phyloP scores from a whole-genome alignment of 306 rosid genomes.

The Corylus avellana region DNA sequence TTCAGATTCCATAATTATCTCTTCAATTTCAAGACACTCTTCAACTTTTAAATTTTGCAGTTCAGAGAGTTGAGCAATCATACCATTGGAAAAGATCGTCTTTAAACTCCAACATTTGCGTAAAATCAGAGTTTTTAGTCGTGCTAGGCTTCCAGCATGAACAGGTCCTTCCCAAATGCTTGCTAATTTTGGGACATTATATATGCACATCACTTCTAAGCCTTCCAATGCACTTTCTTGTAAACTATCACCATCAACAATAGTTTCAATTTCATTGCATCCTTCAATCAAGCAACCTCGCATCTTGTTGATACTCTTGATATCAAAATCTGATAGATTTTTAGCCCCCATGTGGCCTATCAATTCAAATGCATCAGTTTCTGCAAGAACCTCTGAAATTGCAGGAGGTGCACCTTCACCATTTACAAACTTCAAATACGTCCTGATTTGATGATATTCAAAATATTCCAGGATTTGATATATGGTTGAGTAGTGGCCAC shows the following conservation, averaged over 20 bases:
- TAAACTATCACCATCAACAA: neutral
- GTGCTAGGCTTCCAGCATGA: conserved; percentile 17
- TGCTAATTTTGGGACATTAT: conserved; percentile 2
- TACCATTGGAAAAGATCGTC: no score
- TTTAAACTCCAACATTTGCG: no score
- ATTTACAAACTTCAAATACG: conserved; percentile 18
- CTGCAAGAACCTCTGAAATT: no score
- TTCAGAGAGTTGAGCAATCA: no score
- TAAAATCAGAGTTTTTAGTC: neutral
- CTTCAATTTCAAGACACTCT: conserved; percentile 30
- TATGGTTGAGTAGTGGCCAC: no score
- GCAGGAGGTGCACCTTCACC: no score
- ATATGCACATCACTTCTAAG: conserved; percentile 26
- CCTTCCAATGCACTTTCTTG: conserved; percentile 3
- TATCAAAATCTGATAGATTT: conserved; percentile 15
- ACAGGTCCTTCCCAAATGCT: conserved; percentile 17
- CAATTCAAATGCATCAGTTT: conserved; percentile 29
- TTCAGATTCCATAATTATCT: neutral
- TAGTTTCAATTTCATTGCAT: no score
- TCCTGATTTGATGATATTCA: conserved; percentile 9
- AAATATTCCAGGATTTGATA: conserved; percentile 25
- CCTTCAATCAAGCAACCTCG: no score
- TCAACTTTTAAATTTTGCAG: conserved; percentile 10
- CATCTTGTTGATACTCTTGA: no score
- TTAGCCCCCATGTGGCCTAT: conserved; percentile 2